A percentile compares a stretch with the other conserved stretches of the same genome.
phyloP scores from a whole-genome alignment of 2,329 filamentous ascomycete species.

The Neocucurbitaria cava region DNA sequence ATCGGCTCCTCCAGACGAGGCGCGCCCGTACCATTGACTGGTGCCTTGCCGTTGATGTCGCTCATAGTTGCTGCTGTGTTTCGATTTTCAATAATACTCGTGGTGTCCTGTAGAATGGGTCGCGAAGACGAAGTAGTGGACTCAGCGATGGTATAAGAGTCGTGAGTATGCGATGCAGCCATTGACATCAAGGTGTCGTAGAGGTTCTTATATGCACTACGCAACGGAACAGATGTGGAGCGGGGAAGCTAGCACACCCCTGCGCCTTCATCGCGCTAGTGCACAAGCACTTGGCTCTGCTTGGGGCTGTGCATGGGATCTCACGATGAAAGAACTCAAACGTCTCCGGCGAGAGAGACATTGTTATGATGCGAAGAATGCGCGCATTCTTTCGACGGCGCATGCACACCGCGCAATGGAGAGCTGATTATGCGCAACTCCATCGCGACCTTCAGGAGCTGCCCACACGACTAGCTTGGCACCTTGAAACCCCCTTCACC shows the following conservation, averaged over 20 bases:
- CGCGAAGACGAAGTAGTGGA: constrained; percentile 35
- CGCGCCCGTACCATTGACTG: constrained; percentile 20
- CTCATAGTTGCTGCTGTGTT: constrained; percentile 32
- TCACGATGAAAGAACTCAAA: constrained; percentile 3
- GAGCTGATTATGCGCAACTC: not conserved
- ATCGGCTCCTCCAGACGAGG: constrained; percentile 39
- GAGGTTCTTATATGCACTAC: constrained; percentile 29
- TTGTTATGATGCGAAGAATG: not conserved
- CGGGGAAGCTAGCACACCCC: constrained; percentile 29
- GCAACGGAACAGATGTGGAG: constrained; percentile 11
- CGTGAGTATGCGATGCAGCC: constrained; percentile 14
- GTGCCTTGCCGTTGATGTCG: constrained; percentile 50
- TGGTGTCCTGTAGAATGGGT: constrained; percentile 26
- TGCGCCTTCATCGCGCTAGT: constrained; percentile 6
- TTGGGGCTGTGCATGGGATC: constrained; percentile 25
- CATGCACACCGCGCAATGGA: not conserved
- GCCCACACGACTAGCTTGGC: not conserved
- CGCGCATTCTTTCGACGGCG: constrained; percentile 1
- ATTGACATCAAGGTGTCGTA: constrained; percentile 9
- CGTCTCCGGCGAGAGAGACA: not conserved
- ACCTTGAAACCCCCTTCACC: constrained; percentile 1
- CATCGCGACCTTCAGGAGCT: not conserved
- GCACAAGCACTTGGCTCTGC: constrained; percentile 12
- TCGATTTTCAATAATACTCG: constrained; percentile 14
- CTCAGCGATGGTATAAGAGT: constrained; percentile 20